These are phyloP conservation scores for Glomus cerebriforme DNA, from an alignment of 192 early-diverging fungal species.

Conservation along the genomic window DNA sequence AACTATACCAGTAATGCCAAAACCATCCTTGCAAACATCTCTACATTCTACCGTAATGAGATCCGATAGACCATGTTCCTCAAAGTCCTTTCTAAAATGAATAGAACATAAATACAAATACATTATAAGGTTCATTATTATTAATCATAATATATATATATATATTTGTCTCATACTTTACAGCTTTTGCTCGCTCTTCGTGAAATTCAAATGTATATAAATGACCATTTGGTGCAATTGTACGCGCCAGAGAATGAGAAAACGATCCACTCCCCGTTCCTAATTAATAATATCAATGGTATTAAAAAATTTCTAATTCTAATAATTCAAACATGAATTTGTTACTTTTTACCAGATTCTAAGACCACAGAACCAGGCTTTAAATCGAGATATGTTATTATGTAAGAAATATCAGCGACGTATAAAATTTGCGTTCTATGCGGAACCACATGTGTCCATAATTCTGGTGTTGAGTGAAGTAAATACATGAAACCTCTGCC, in stretches of 20 bases:
- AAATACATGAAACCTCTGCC: conserved; percentile 81
- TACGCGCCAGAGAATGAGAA: conserved; percentile 90
- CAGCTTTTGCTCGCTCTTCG: conserved; percentile 69
- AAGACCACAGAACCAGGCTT: conserved; percentile 83
- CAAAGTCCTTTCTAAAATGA: conserved; percentile 67
- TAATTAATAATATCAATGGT: conserved; percentile 1
- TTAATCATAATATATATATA: neutral
- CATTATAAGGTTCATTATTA: too few species aligned
- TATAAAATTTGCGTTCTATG: conserved; percentile 98
- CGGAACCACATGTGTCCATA: conserved; percentile 91
- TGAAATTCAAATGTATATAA: conserved; percentile 97
- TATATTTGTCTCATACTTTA: conserved; percentile 31
- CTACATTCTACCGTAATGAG: conserved; percentile 75
- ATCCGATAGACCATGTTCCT: conserved; percentile 67
- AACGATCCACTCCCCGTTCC: conserved; percentile 97
- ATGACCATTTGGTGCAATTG: conserved; percentile 82
- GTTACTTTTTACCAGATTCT: conserved; percentile 67
- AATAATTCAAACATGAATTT: neutral
- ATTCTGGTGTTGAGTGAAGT: conserved; percentile 90
- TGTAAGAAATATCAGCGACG: conserved; percentile 90
- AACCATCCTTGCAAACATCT: conserved; percentile 90
- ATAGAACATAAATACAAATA: neutral
- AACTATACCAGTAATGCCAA: conserved; percentile 70
- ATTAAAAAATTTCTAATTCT: neutral
- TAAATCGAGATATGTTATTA: conserved; percentile 79